A percentile compares a stretch with the other conserved stretches of the same genome.
Conservation (phyloP, 2,329 filamentous ascomycete species). For the Sclerotinia sclerotiorum region DNA sequence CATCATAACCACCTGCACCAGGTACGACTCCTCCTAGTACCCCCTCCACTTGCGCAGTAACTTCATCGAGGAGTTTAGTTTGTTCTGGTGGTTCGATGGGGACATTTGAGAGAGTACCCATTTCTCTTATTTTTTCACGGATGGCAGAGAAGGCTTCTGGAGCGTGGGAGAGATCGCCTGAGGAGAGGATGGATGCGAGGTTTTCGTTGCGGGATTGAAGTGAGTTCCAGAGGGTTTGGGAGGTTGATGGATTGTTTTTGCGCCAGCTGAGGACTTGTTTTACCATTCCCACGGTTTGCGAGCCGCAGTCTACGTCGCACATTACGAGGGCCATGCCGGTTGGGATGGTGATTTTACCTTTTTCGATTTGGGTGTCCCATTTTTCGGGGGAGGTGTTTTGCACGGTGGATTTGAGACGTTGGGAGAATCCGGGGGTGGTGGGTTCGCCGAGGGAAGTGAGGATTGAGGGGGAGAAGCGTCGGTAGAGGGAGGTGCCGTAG, state of each 20-base stretch:
- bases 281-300: slow-evolving; percentile 92
- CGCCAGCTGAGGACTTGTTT: slow-evolving; percentile 87
- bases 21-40: slow-evolving; percentile 46
- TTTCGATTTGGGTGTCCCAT: slow-evolving; percentile 80
- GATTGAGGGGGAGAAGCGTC: slow-evolving; percentile 82
- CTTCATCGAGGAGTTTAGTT: slow-evolving; percentile 77
- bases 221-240: slow-evolving; percentile 69
- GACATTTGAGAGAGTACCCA: slow-evolving; percentile 72
- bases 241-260: slow-evolving; percentile 59
- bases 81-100: slow-evolving; percentile 88
- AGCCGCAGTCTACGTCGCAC: slow-evolving; percentile 95
- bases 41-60: slow-evolving; percentile 57
- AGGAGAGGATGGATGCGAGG: slow-evolving; percentile 63
- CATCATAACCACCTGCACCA: slow-evolving; percentile 91
- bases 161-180: slow-evolving; percentile 47
- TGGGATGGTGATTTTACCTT: slow-evolving; percentile 70
- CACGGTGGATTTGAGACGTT: slow-evolving; percentile 63
- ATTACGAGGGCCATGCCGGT: slow-evolving; percentile 76
- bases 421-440: slow-evolving; percentile 65
- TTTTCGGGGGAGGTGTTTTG: slow-evolving; percentile 52
- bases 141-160: slow-evolving; percentile 51
- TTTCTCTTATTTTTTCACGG: slow-evolving; percentile 67
- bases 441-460: slow-evolving; percentile 67
- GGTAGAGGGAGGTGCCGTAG: slow-evolving; percentile 87
- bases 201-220: slow-evolving; percentile 74